Conservation (phyloP, 2,329 filamentous ascomycete species). For the Beauveria sp. region DNA sequence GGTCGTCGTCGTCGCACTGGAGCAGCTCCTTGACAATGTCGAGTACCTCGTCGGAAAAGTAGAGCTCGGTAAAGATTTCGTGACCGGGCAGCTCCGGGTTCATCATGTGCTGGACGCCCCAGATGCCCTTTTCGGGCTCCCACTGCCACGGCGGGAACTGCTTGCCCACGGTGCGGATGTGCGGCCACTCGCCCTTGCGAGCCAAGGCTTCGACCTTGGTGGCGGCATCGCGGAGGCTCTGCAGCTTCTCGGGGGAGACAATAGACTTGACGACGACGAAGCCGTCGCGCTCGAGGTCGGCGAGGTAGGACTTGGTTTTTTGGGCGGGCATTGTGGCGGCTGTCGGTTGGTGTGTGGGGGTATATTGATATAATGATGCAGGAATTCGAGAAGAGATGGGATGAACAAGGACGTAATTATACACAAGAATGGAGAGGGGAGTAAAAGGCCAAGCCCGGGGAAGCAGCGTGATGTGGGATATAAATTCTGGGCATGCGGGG, state of each 20-base stretch:
- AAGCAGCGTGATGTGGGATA: slow-evolving; percentile 6
- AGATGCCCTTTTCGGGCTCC: slow-evolving; percentile 60
- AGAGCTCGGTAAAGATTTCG: slow-evolving; percentile 55
- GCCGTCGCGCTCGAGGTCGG: slow-evolving; percentile 59
- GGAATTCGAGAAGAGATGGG: neutral
- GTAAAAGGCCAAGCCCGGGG: neutral
- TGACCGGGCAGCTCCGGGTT: slow-evolving; percentile 61
- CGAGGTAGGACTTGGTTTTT: slow-evolving; percentile 18
- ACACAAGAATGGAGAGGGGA: neutral
- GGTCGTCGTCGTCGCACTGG: slow-evolving; percentile 44
- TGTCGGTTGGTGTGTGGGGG: neutral
- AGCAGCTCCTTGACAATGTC: slow-evolving; percentile 58
- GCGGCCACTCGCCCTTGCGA: slow-evolving; percentile 67
- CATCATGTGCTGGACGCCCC: slow-evolving; percentile 82
- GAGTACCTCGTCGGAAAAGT: slow-evolving; percentile 63
- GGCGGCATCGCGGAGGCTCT: slow-evolving; percentile 52
- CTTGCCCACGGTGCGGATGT: slow-evolving; percentile 77
- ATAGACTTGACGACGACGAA: slow-evolving; percentile 66
- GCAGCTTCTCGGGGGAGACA: slow-evolving; percentile 48
- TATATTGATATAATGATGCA: neutral
- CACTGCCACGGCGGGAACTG: slow-evolving; percentile 82
- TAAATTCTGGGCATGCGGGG: slow-evolving; percentile 5
- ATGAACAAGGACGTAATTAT: neutral
- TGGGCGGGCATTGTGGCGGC: slow-evolving; percentile 14
- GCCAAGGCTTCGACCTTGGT: slow-evolving; percentile 50